phyloP scores from a whole-genome alignment of 1,139 yeast genomes.

The Protomyces inouyei region DNA sequence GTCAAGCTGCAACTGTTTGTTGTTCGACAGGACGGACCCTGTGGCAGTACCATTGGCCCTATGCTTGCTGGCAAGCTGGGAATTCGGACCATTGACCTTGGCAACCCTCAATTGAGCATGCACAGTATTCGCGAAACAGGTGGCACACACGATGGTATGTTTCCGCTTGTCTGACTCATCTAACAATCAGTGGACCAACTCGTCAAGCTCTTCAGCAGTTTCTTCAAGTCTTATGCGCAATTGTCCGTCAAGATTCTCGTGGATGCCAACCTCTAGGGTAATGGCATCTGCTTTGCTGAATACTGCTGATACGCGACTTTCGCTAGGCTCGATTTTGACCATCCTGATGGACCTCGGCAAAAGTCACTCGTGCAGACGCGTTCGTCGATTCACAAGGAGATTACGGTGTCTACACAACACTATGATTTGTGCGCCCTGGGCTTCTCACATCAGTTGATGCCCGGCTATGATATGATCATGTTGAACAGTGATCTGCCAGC shows the following conservation, averaged over 20 bases:
- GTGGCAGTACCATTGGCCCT: constrained; percentile 97
- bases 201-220: constrained; percentile 29
- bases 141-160: constrained; percentile 47
- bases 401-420: too few species aligned
- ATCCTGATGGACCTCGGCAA: not conserved
- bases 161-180: not conserved
- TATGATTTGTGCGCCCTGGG: too few species aligned
- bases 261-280: constrained; percentile 12
- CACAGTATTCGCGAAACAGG: constrained; percentile 94
- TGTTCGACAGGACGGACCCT: constrained; percentile 84
- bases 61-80: constrained; percentile 85
- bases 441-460: too few species aligned
- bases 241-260: constrained; percentile 31
- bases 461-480: not conserved
- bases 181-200: constrained; percentile 29
- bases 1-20: constrained; percentile 66
- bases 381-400: too few species aligned
- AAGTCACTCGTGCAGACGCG: not conserved
- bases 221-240: constrained; percentile 28
- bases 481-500: not conserved
- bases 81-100: constrained; percentile 81
- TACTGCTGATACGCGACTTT: not conserved
- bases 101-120: constrained; percentile 93
- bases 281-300: not conserved
- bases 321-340: not conserved